Base-by-base conservation (phyloP, 805 yeast genomes). In the Wickerhamomyces canadensis region DNA sequence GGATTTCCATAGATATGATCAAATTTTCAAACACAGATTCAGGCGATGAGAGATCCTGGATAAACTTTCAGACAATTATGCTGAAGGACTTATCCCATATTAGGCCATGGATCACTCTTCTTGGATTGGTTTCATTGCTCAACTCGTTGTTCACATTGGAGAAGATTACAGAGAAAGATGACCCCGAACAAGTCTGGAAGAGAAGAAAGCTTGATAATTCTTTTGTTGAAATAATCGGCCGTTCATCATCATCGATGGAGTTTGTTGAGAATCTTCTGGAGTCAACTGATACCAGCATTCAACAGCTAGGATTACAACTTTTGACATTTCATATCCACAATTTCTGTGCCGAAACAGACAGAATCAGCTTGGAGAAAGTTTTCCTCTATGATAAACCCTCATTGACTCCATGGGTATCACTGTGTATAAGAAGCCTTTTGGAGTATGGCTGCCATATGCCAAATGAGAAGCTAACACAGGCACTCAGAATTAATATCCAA, bases 41-140 rank as follows among this genome's bases (percentile, higher is more conserved):
- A 3, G 14, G 4, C 9, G 10, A 27, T 19, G 18, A 8, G 12
- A 15, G 18, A 14, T 31, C 37, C 5, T 50, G 56, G 55, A 34
- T 47, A 68, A 36, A 43, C 67, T 27, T 57, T 61, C 7, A 31
- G 5, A 16, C 49, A 0, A 27, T 50, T 7, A 33, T 40, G 31
- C 16, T 44, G 12, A 11, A 38, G 17, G 12, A 42, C 18, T 16
- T 37, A 29, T 10, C 34, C 0, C 19, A 41, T 24, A 34, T 47
- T 0, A 45, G 47, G 5, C 53, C 64, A 0, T 76, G 81, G 81
- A 50, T 75, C 11, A 43, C 64, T 4, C 36, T 59, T 1, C 36
- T 51, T 7, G 76, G 74, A 0, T 21, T 67, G 7, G 38, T 58
- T 1, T 58, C 49, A 27, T 43, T 74, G 15, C n/a, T 48, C 14